Evolutionary conservation across 805 yeast genomes (phyloP).

Genomic region (Tetrapisispora namnaoensis): DNA sequence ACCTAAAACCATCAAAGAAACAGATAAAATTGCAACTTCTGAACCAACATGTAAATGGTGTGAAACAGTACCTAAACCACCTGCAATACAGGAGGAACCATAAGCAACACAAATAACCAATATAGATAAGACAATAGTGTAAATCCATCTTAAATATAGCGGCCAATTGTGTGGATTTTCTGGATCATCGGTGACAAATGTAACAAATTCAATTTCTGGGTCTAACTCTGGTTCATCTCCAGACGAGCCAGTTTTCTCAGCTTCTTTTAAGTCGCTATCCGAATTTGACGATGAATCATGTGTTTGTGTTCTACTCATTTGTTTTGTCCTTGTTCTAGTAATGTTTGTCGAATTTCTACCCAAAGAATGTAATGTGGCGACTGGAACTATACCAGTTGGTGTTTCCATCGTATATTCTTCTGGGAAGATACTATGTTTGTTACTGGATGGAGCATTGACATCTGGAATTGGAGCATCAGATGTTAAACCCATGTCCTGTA

Average conservation of each 20-base stretch:
- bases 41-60: conserved; percentile 58
- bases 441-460: conserved; percentile 43
- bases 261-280: conserved; percentile 2
- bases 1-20: conserved; percentile 84
- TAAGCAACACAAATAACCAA: conserved; percentile 85
- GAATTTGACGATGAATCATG: conserved; percentile 5
- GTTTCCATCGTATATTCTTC: conserved; percentile 90
- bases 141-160: conserved; percentile 43
- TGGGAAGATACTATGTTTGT: conserved; percentile 62
- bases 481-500: conserved; percentile 52
- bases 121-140: conserved; percentile 57
- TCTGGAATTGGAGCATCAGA: conserved; percentile 46
- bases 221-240: conserved; percentile 34
- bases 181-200: conserved; percentile 70
- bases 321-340: conserved; percentile 32
- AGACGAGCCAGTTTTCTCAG: conserved; percentile 5
- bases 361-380: conserved; percentile 53
- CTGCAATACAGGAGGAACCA: conserved; percentile 86
- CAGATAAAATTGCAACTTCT: conserved; percentile 72
- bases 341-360: conserved; percentile 43
- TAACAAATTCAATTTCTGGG: conserved; percentile 73
- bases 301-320: conserved; percentile 15
- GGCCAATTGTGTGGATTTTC: conserved; percentile 89
- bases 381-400: conserved; percentile 78
- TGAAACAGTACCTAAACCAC: conserved; percentile 62